Evolutionary conservation across 2,329 filamentous ascomycete genomes (phyloP), one percentile per base, ranked within the genome.

Genomic region (Dactylella cylindrospora): DNA sequence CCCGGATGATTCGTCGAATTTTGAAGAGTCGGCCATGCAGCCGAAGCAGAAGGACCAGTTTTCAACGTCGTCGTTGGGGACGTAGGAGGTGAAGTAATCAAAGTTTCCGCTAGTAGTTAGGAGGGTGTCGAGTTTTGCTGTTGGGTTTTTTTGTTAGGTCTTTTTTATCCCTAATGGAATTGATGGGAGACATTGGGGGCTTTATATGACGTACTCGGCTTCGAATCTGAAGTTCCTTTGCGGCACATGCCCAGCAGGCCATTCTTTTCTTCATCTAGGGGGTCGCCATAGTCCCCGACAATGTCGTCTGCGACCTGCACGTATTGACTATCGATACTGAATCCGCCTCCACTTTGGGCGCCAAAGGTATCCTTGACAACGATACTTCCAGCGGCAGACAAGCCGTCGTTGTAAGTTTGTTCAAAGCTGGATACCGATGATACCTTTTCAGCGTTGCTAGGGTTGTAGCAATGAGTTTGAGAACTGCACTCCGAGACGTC

Each of bases 391-490:
- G 28, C 3, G 9, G 47, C 36, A 12, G 25, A 13, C 1, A 52
- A 15, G 6, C 36, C 47, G 17, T 52, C 47, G 9, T 31, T 31
- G 29, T 51, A 52, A n/a, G 35, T 31, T 35, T 43, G 38, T 35
- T n/a, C 33, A 15, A 52, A 52, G 31, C 36, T 52, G 7, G 47
- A 43, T 17, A 22, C 47, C 7, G 28, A 51, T 6, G 46, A 22
- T 25, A 41, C 25, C 10, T 20, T 17, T 15, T 15, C 5, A 13
- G 38, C 36, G 9, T 35, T 19, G n/a, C 13, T 2, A 2, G 47
- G 47, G n/a, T 52, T 28, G 36, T 52, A 52, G 13, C 47, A 43
- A 38, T 52, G 47, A 3, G 46, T 51, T 25, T 51, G 47, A 7
- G 26, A 33, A 5, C 9, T 25, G 15, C 47, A 52, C 26, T 43